phyloP scores from a whole-genome alignment of 2,329 filamentous ascomycete genomes.

The Botrytis fragariae region DNA sequence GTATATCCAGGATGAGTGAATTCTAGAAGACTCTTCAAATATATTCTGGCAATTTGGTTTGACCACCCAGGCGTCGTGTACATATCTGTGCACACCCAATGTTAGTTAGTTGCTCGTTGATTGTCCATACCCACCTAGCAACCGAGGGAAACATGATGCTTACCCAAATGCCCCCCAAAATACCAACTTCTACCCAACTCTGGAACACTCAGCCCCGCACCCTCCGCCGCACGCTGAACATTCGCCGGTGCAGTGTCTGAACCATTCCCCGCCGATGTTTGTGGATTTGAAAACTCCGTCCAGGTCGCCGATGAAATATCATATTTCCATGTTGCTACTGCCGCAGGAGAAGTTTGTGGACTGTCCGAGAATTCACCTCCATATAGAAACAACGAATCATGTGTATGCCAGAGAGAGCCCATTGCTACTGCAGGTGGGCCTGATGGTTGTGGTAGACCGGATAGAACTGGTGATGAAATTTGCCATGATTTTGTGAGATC shows the following conservation, averaged over 20 bases:
- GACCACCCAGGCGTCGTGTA: slow-evolving; percentile 62
- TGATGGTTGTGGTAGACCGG: slow-evolving; percentile 60
- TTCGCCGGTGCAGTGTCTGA: slow-evolving; percentile 54
- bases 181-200: slow-evolving; percentile 72
- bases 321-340: slow-evolving; percentile 69
- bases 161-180: slow-evolving; percentile 64
- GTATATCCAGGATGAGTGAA: slow-evolving; percentile 70
- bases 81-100: slow-evolving; percentile 40
- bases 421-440: slow-evolving; percentile 70
- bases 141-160: background rate
- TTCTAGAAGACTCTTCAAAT: slow-evolving; percentile 71
- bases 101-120: background rate
- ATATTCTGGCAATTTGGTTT: slow-evolving; percentile 60
- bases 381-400: slow-evolving; percentile 68
- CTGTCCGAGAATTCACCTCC: slow-evolving; percentile 70
- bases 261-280: slow-evolving; percentile 61
- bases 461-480: slow-evolving; percentile 59
- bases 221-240: slow-evolving; percentile 70
- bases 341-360: slow-evolving; percentile 53
- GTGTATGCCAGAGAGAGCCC: slow-evolving; percentile 75
- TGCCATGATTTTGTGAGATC: slow-evolving; percentile 73
- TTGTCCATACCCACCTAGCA: background rate
- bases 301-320: slow-evolving; percentile 57
- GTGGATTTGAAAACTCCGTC: slow-evolving; percentile 60
- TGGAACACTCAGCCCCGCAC: slow-evolving; percentile 68